A percentile compares a stretch with the other conserved stretches of the same genome.
Conservation (phyloP, 768 basidiomycete genomes). For the Tulasnella sp. region DNA sequence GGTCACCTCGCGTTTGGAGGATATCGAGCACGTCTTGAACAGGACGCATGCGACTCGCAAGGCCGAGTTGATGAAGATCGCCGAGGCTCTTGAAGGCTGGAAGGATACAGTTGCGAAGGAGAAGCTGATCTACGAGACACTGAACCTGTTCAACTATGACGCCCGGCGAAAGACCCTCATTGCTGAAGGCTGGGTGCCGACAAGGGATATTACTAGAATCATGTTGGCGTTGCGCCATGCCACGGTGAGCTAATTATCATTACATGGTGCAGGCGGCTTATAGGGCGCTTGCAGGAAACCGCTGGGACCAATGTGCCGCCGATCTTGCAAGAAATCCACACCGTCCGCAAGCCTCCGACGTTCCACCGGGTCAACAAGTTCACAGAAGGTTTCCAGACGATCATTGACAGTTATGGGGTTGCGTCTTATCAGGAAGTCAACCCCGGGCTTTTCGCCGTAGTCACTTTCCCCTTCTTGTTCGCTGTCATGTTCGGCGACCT, state of each 20-base stretch:
- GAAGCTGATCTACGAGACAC: slow-evolving; percentile 89
- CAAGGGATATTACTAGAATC: slow-evolving; percentile 75
- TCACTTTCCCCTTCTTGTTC: slow-evolving; percentile 96
- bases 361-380: slow-evolving; percentile 93
- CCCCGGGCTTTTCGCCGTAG: slow-evolving; percentile 81
- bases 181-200: slow-evolving; percentile 96
- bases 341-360: slow-evolving; percentile 86
- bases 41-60: slow-evolving; percentile 79
- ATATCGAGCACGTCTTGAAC: slow-evolving; percentile 76
- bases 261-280: background rate
- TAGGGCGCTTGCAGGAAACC: slow-evolving; percentile 43
- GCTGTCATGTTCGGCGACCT: slow-evolving; percentile 99
- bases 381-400: slow-evolving; percentile 91
- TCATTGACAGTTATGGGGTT: slow-evolving; percentile 96
- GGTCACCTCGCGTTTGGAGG: slow-evolving; percentile 78
- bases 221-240: slow-evolving; percentile 82
- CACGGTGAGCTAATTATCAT: slow-evolving; percentile 37
- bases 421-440: slow-evolving; percentile 94
- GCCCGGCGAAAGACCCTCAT: slow-evolving; percentile 85
- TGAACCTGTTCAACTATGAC: slow-evolving; percentile 94
- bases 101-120: slow-evolving; percentile 89
- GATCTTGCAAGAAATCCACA: slow-evolving; percentile 80
- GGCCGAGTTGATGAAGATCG: slow-evolving; percentile 68
- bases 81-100: slow-evolving; percentile 79
- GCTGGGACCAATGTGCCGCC: slow-evolving; percentile 88